Percentiles rank a stretch among this genome's conserved stretches.
Conservation (phyloP, 768 basidiomycete genomes). For the Tylopilus sp. region DNA sequence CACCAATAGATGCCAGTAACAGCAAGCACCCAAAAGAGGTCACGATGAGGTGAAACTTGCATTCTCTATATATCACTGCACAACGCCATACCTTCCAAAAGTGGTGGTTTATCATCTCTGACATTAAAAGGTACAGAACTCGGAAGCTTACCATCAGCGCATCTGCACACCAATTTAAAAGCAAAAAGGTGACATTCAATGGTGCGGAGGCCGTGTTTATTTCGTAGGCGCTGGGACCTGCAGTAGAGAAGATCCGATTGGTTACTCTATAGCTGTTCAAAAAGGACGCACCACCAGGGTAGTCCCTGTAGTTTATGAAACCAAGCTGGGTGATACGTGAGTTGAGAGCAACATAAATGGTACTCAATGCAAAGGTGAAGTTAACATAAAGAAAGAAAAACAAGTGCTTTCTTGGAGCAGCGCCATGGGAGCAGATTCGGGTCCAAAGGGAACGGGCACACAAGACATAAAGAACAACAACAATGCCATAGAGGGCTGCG, state of each 20-base stretch:
- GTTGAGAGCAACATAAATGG: constrained; percentile 25
- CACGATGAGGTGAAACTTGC: constrained; percentile 16
- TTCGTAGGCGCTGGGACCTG: constrained; percentile 29
- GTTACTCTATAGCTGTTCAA: not conserved
- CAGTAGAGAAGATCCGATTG: not conserved
- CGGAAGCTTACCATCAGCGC: constrained; percentile 25
- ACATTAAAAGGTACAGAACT: not conserved
- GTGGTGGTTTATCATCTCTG: not conserved
- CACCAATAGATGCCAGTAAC: constrained; percentile 25
- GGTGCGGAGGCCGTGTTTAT: constrained; percentile 21
- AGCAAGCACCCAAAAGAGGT: constrained; percentile 16
- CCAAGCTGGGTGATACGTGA: constrained; percentile 27
- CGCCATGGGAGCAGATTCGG: constrained; percentile 14
- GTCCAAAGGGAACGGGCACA: constrained; percentile 28
- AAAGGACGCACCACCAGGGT: constrained; percentile 27
- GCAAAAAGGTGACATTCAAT: constrained; percentile 28
- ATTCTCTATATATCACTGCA: constrained; percentile 30
- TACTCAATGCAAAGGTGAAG: constrained; percentile 27
- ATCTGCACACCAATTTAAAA: constrained; percentile 32
- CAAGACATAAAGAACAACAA: constrained; percentile 23
- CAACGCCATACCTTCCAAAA: constrained; percentile 30
- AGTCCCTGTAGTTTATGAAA: constrained; percentile 31
- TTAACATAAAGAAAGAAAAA: constrained; percentile 31
- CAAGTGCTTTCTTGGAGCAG: constrained; percentile 14
- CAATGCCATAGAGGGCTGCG: constrained; percentile 25